Percentiles rank a stretch among this genome's conserved stretches.
These are phyloP conservation scores for Hebeloma cylindrosporum DNA, from an alignment of 768 basidiomycete genomes.

Conservation along the genomic window DNA sequence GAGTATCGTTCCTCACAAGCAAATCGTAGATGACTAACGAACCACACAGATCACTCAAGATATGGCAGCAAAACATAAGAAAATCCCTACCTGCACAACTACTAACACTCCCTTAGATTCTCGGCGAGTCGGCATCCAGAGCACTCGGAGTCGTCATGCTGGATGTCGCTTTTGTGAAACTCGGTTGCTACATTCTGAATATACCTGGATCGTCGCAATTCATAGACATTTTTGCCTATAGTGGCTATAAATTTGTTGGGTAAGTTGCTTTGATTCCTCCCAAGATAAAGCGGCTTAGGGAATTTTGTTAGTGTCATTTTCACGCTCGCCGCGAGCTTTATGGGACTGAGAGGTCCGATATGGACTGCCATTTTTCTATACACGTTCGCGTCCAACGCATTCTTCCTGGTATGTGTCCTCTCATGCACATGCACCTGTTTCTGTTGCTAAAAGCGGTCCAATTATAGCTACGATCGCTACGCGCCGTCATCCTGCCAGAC, in stretches of 20 bases:
- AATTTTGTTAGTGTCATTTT: slow-evolving; percentile 69
- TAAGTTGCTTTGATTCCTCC: slow-evolving; percentile 33
- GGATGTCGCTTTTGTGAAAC: slow-evolving; percentile 86
- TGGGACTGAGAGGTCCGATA: slow-evolving; percentile 60
- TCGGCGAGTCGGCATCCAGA: slow-evolving; percentile 83
- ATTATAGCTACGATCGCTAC: slow-evolving; percentile 82
- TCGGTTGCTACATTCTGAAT: slow-evolving; percentile 92
- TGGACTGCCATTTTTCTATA: slow-evolving; percentile 79
- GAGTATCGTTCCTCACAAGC: no score
- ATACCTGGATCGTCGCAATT: slow-evolving; percentile 72
- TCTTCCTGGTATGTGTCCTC: slow-evolving; percentile 73
- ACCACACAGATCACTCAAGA: no score
- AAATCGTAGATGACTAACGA: no score
- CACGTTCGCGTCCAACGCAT: slow-evolving; percentile 84
- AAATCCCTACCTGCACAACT: no score
- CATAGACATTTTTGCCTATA: slow-evolving; percentile 86
- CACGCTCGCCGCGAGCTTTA: slow-evolving; percentile 69
- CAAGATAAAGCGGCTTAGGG: background rate
- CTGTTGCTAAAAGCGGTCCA: background rate
- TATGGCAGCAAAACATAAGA: no score
- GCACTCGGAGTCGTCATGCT: slow-evolving; percentile 82
- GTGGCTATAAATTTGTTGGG: slow-evolving; percentile 98
- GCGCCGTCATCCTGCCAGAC: slow-evolving; percentile 89
- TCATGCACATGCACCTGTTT: background rate
- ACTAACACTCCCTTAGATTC: slow-evolving; percentile 41